These are phyloP conservation scores for Trapa incisa DNA, from an alignment of 345 rosid genomes.

Conservation along the genomic window DNA sequence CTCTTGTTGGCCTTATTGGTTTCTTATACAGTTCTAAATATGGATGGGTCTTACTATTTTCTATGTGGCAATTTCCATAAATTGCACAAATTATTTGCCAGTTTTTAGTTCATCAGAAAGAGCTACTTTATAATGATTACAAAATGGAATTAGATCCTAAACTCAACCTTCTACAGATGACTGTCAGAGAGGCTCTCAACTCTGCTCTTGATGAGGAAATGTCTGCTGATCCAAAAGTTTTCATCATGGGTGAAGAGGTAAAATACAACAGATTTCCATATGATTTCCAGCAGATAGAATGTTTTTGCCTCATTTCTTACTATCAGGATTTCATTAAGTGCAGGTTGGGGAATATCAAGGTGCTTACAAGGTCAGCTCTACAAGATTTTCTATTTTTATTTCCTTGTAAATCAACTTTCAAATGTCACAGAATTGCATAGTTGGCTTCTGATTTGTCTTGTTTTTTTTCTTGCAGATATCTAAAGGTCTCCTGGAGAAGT, in stretches of 20 bases:
- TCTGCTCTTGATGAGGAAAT: constrained; percentile 97
- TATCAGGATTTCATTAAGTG: constrained; percentile 11
- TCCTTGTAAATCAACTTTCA: background rate
- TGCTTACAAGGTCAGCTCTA: constrained; percentile 78
- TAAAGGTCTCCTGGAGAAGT: constrained; percentile 84
- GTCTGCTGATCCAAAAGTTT: constrained; percentile 96
- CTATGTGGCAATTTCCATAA: background rate
- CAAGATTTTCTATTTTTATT: background rate
- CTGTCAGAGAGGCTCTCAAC: constrained; percentile 75
- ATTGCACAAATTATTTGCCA: background rate
- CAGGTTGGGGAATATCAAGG: constrained; percentile 99
- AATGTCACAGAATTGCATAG: background rate
- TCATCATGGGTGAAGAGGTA: constrained; percentile 98
- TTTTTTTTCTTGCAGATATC: constrained; percentile 35
- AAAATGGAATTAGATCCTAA: background rate
- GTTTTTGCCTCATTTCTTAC: constrained; percentile 4
- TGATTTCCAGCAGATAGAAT: background rate
- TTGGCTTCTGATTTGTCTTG: constrained; percentile 3
- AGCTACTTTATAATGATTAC: background rate
- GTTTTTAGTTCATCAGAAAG: background rate
- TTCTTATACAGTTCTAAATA: background rate
- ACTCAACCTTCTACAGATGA: constrained; percentile 41
- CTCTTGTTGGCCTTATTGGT: background rate
- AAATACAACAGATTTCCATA: background rate
- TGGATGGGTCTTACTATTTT: background rate